Evolutionary conservation across 192 early-diverging fungal species (phyloP), one percentile per base, ranked within the genome.

Genomic region (Mortierella claussenii): DNA sequence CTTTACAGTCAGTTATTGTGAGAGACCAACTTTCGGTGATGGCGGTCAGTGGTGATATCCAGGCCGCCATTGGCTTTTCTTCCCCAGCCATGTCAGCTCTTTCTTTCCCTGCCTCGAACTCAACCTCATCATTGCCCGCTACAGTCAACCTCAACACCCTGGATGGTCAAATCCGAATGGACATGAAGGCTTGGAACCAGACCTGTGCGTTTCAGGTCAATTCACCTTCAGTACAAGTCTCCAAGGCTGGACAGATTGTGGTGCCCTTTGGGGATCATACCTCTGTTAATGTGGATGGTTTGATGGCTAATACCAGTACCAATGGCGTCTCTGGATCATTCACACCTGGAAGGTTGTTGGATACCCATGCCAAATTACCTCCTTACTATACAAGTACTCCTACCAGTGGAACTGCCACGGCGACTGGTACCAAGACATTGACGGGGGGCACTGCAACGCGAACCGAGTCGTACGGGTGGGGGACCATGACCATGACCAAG

Each of bases 181-280:
- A 74, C 21, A 48, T 74, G 33, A 51, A 45, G n/a, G 62, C 55
- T 18, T 74, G 69, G 69, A 74, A 74, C 15, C 69, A 74, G 36
- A 47, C 61, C 17, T 47, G 55, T 13, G 53, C 55, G 12, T 74
- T 74, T 49, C 60, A 59, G 24, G 50, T 54, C 32, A 45, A 49
- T 18, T 45, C 69, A 0, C 62, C 61, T 11, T 12, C 34, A 5
- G 55, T 74, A 18, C 69, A 74, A 24, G 12, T 74, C 9, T 52
- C 61, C 20, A 74, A 65, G 17, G 27, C 61, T 0, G 55, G 55
- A 2, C 10, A 17, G 3, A 40, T 74, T 4, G n/a, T 74, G 8
- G n/a, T 71, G n/a, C 60, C 59, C 8, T 71, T 63, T 45, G 46
- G 36, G 15, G 10, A 30, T 7, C 31, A 37, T 2, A 65, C 60